Percentiles rank a stretch among this genome's conserved stretches.
phyloP scores from a whole-genome alignment of 2,329 filamentous ascomycete species.

The Nemania diffusa region DNA sequence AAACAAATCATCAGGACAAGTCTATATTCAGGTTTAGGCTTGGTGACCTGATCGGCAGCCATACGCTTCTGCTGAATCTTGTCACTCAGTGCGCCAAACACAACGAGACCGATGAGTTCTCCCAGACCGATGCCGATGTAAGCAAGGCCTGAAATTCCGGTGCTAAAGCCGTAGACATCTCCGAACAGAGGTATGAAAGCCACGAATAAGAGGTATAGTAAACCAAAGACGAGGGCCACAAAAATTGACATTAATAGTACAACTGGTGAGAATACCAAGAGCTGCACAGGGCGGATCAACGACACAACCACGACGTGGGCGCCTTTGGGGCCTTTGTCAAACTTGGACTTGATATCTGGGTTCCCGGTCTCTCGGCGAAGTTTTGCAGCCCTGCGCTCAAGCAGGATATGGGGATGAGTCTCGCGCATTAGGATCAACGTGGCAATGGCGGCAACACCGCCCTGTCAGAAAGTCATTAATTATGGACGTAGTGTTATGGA shows the following conservation, averaged over 20 bases:
- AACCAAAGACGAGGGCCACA: constrained; percentile 19
- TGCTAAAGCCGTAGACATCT: constrained; percentile 18
- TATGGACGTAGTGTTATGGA: background rate
- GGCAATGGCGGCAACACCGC: background rate
- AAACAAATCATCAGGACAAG: constrained; percentile 31
- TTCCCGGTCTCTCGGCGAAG: constrained; percentile 1
- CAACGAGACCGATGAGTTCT: constrained; percentile 7
- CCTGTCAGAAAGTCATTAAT: background rate
- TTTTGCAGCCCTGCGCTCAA: background rate
- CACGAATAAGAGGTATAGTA: constrained; percentile 22
- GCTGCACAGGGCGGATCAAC: constrained; percentile 17
- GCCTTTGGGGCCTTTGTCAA: constrained; percentile 1
- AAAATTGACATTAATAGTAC: constrained; percentile 20
- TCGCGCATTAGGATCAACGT: constrained; percentile 2
- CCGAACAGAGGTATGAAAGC: constrained; percentile 19
- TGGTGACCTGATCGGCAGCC: too few relatives aligned
- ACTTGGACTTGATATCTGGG: background rate
- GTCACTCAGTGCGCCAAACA: constrained; percentile 21
- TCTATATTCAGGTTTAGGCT: background rate
- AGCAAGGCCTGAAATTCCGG: constrained; percentile 10
- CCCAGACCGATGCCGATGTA: constrained; percentile 26
- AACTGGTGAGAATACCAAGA: constrained; percentile 22
- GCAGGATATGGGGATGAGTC: background rate
- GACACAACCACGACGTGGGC: background rate
- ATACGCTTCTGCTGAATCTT: background rate